Base-by-base conservation (phyloP, 768 basidiomycete genomes). In the Termitomyces sp. region DNA sequence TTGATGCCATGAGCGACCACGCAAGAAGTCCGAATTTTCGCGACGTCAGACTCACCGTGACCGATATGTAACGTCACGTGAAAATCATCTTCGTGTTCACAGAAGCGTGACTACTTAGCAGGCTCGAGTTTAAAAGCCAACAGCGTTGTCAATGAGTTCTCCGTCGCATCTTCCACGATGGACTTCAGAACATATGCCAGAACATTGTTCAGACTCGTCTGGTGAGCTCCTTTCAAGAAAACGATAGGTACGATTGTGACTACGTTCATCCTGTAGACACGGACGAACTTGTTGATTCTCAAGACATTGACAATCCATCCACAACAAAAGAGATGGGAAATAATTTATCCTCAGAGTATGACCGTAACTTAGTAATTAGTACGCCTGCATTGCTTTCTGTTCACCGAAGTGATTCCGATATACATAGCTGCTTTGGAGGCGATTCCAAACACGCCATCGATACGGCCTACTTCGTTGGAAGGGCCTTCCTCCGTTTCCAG, bases 1-100 rank as follows among this genome's bases (percentile, higher is more conserved):
- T 86, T n/a, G 78, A 70, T 17, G 83, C 69, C 75, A 80, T 78
- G n/a, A 32, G 16, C 25, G 29, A 61, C 37, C 35, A 34, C n/a
- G 25, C 38, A 42, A 42, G 29, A n/a, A 40, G 43, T n/a, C n/a
- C n/a, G n/a, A n/a, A n/a, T n/a, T n/a, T n/a, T n/a, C n/a, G n/a
- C n/a, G n/a, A n/a, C n/a, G n/a, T n/a, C n/a, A n/a, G n/a, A n/a
- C n/a, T n/a, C n/a, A n/a, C n/a, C n/a, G n/a, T n/a, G n/a, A n/a
- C n/a, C 50, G 50, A 23, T 27, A 37, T 51, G 50, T 51, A 51
- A 51, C 38, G 3, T 41, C 50, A 51, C 50, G 50, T 51, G 50
- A 19, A 41, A 25, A 40, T 5, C 23, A 7, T 27, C 5, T 23
- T 49, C 11, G 17, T 21, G 1, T 1, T 12, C 0, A 11, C 34